phyloP scores from a whole-genome alignment of 345 rosid genomes.

The Brassica rapa region DNA sequence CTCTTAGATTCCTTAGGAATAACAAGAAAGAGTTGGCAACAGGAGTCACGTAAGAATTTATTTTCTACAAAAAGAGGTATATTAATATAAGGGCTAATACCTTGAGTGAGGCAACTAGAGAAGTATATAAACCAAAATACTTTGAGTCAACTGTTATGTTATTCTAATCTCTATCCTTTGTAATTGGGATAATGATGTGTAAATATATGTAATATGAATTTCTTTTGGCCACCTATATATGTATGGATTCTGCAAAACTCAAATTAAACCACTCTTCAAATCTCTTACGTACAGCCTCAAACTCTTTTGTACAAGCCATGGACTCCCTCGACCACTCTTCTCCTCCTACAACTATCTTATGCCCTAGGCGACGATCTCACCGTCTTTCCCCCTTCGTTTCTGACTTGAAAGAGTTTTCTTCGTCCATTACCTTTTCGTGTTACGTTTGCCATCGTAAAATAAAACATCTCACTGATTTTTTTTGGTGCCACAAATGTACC shows the following conservation, averaged over 20 bases:
- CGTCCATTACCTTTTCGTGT: background rate
- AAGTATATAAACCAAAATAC: background rate
- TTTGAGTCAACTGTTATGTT: background rate
- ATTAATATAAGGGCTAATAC: background rate
- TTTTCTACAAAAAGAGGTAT: background rate
- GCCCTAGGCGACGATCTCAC: background rate
- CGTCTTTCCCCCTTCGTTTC: background rate
- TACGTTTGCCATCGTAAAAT: background rate
- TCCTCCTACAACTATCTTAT: background rate
- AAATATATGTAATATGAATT: background rate
- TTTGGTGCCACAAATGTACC: background rate
- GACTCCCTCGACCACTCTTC: background rate
- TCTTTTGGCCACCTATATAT: background rate
- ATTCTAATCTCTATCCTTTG: background rate
- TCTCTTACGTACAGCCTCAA: background rate
- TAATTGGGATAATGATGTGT: background rate
- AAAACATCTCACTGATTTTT: background rate
- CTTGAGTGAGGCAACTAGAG: background rate
- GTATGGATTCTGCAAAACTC: background rate
- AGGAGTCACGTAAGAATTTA: background rate
- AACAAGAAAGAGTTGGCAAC: background rate
- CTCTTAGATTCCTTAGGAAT: background rate
- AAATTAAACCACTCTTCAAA: background rate
- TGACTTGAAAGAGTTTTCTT: no score
- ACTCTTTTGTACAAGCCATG: background rate